Evolutionary conservation across 768 basidiomycete species (phyloP).

Genomic region (Suillus fuscotomentosus): DNA sequence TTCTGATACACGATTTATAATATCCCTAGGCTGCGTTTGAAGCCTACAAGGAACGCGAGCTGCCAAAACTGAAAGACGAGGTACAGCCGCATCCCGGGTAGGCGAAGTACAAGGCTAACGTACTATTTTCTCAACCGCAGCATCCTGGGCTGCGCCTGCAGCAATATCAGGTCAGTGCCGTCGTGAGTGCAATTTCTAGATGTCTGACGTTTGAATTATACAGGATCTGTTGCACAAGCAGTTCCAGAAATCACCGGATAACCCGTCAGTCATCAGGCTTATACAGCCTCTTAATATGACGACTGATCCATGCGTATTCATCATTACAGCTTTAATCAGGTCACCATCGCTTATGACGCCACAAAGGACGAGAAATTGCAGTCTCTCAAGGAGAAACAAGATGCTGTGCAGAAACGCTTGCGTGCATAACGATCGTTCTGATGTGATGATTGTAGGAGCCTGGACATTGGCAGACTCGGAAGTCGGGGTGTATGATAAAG

Average conservation of each 20-base stretch:
- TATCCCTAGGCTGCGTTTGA: slow-evolving; percentile 73
- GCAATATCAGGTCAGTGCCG: slow-evolving; percentile 72
- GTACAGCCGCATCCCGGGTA: slow-evolving; percentile 38
- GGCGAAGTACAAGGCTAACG: slow-evolving; percentile 11
- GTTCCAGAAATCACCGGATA: slow-evolving; percentile 96
- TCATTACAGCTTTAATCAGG: slow-evolving; percentile 75
- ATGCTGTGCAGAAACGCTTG: slow-evolving; percentile 64
- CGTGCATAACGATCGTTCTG: slow-evolving; percentile 30
- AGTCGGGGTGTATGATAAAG: neutral
- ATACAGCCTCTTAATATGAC: neutral
- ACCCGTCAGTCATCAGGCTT: slow-evolving; percentile 60
- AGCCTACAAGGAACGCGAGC: slow-evolving; percentile 83
- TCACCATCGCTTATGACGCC: slow-evolving; percentile 76
- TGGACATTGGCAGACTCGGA: neutral
- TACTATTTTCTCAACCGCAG: slow-evolving; percentile 33
- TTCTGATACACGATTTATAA: slow-evolving; percentile 4
- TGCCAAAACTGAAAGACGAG: slow-evolving; percentile 75
- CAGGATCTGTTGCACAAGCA: slow-evolving; percentile 88
- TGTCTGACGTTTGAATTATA: slow-evolving; percentile 9
- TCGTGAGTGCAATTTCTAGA: neutral
- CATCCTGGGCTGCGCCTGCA: slow-evolving; percentile 89
- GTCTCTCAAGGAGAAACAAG: slow-evolving; percentile 67
- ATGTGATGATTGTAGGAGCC: neutral
- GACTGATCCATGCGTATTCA: neutral
- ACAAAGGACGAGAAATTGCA: slow-evolving; percentile 82